Evolutionary conservation across 1,139 yeast genomes (phyloP), one percentile per base, ranked within the genome.

Genomic region (Pichia sp.): DNA sequence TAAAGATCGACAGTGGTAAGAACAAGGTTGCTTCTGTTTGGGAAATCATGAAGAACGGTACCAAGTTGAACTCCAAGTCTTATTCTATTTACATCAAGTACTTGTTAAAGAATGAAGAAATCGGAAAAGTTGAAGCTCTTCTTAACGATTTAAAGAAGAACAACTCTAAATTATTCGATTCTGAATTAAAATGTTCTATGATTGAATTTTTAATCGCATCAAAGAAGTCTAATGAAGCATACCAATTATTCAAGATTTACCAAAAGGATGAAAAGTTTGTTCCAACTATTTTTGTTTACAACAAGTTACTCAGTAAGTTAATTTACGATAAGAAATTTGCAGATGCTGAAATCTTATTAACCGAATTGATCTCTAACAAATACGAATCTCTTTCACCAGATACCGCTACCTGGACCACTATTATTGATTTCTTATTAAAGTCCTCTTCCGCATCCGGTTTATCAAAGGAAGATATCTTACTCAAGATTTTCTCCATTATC

Each of bases 321-420:
- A 56, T 69, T 21, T 58, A 60, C 32, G 48, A 51, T 2, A 59
- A 61, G 21, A 57, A 68, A 22, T 65, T 61, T 40, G 66, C 63
- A 5, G 66, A 65, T 41, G 76, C 75, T 6, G 55, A 58, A 18
- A 55, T 58, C 9, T 47, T 71, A 21, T 54, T 77, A 18, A 63
- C 63, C n/a, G 55, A 62, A 28, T 66, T 76, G 68, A 48, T 55
- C 5, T 51, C 47, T 10, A 42, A 57, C 9, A 49, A 69, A 33
- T 66, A 71, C n/a, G 28, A 42, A 27, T 17, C 24, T 14, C 27
- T 46, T 24, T 6, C 39, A 10, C 86, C 85, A 27, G 88, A 83
- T 60, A 72, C 80, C 43, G 81, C 80, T 15, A 83, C 93, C 1
- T 79, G 80, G 62, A 77, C 91, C n/a, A 76, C 76, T 34, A 67